Conservation (phyloP, 805 yeast species). For the Starmerella etchellsii region DNA sequence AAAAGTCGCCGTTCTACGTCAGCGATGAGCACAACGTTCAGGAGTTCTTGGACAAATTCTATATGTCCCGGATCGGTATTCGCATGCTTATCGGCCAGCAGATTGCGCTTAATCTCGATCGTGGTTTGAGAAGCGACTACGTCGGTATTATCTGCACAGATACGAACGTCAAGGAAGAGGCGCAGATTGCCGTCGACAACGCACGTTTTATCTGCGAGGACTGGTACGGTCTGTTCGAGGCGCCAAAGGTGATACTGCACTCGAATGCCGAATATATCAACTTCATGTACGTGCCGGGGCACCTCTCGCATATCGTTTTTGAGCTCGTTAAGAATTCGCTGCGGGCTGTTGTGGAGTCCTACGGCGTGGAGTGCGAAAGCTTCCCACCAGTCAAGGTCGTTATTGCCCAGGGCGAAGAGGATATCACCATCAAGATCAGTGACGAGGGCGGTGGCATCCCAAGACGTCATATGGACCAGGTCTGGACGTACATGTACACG, state of each 20-base stretch:
- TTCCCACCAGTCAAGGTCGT: slow-evolving; percentile 80
- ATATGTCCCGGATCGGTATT: slow-evolving; percentile 83
- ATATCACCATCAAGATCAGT: slow-evolving; percentile 76
- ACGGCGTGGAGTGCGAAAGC: slow-evolving; percentile 49
- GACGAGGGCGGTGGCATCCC: slow-evolving; percentile 95
- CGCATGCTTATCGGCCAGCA: slow-evolving; percentile 93
- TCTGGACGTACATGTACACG: slow-evolving; percentile 86
- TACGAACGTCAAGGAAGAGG: slow-evolving; percentile 71
- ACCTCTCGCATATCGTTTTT: slow-evolving; percentile 78
- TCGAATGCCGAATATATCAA: slow-evolving; percentile 56
- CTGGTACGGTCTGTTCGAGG: slow-evolving; percentile 74
- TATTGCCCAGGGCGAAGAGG: slow-evolving; percentile 80
- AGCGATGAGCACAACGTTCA: slow-evolving; percentile 63
- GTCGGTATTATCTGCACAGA: slow-evolving; percentile 83
- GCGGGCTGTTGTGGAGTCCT: slow-evolving; percentile 79
- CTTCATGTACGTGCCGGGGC: slow-evolving; percentile 90
- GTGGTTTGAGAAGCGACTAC: slow-evolving; percentile 45
- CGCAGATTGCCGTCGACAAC: slow-evolving; percentile 78
- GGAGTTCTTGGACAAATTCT: slow-evolving; percentile 69
- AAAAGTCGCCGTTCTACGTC: slow-evolving; percentile 35
- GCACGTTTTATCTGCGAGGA: slow-evolving; percentile 86
- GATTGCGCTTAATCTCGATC: slow-evolving; percentile 64
- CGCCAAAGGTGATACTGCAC: slow-evolving; percentile 68
- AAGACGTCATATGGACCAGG: slow-evolving; percentile 65
- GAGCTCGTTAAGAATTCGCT: slow-evolving; percentile 78